Evolutionary conservation across 495 filamentous ascomycete genomes (phyloP), one percentile per base, ranked within the genome.

Genomic region (Terfezia boudieri): DNA sequence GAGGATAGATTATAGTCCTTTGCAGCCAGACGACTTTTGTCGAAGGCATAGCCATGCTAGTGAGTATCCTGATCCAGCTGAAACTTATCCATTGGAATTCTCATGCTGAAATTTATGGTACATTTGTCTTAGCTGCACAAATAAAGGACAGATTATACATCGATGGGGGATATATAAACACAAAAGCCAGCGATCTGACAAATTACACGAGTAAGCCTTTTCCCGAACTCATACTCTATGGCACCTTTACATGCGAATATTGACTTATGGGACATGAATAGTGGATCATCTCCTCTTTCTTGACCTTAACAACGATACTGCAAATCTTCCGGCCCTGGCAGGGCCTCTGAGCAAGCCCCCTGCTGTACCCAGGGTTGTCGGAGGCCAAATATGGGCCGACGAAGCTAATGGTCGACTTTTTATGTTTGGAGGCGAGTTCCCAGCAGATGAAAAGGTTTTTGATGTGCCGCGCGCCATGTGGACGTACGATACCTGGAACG

Each of bases 161-260:
- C 53, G 75, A 78, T 58, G 74, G 74, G n/a, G 75, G 74, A 0
- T 53, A 70, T 11, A 52, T 76, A 12, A 70, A 73, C 53, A 71
- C 70, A 59, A 69, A 69, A 51, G 67, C 70, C 0, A 64, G 73
- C 4, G 69, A 74, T 55, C 66, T 69, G 9, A 56, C 53, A 0
- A 75, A 77, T 57, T 74, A 72, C 53, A 68, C 70, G 16, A 74
- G 26, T 32, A 32, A 4, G 26, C 4, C 7, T 32, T 7, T 32
- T 32, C 26, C 20, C 2, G n/a, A 32, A 5, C 26, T 32, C 7
- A 32, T 32, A 7, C 2, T 32, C 7, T 32, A 32, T 32, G 26
- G 4, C 26, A 32, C 26, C 26, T 7, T 2, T 0, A 32, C 4
- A 32, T 32, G 26, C 26, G 26, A 7, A 32, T 61, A 48, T 46